Evolutionary conservation across 345 rosid species (phyloP), one percentile per base, ranked within the genome.

Genomic region (Gynandropsis gynandra): DNA sequence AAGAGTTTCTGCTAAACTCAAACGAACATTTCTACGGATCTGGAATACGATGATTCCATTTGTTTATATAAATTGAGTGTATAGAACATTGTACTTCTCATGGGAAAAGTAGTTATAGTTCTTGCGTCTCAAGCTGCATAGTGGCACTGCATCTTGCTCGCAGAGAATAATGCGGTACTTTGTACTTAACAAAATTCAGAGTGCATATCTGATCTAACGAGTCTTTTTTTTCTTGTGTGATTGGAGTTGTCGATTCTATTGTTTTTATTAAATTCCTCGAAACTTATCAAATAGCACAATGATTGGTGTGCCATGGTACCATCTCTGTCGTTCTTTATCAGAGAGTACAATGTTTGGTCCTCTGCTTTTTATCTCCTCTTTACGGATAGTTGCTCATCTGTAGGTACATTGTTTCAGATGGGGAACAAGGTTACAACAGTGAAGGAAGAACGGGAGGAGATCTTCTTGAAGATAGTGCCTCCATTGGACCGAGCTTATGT

Each of bases 401-500:
- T 39, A 55, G 72, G 55, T 57, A 11, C 1, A 15, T 32, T 5
- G 36, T 46, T 29, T 42, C 16, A 52, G 57, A 84, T 84, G 96
- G 89, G 96, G 47, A 84, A 78, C 71, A 80, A 80, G 58, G 86
- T 76, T 19, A 79, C 50, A 53, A 83, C 80, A 10, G 79, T 41
- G 50, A 78, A 69, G 76, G 73, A 75, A 65, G 82, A 72, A 62
- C 80, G 73, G 24, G 71, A 70, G 59, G 86, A 72, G 69, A 49
- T 73, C 7, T 61, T 66, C 19, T 16, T 78, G 75, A 85, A 77
- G 73, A 52, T 80, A 29, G 73, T 77, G 56, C 95, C 95, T 45
- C 78, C 88, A 34, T 12, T 85, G 60, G 95, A 84, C 64, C 79
- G 4, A 39, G 73, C 70, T 54, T 80, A 73, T 47, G 29, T 74